A percentile compares a stretch with the other conserved stretches of the same genome.
These are phyloP conservation scores for Amylostereum areolatum DNA, from an alignment of 1,284 basidiomycete species.

Conservation along the genomic window DNA sequence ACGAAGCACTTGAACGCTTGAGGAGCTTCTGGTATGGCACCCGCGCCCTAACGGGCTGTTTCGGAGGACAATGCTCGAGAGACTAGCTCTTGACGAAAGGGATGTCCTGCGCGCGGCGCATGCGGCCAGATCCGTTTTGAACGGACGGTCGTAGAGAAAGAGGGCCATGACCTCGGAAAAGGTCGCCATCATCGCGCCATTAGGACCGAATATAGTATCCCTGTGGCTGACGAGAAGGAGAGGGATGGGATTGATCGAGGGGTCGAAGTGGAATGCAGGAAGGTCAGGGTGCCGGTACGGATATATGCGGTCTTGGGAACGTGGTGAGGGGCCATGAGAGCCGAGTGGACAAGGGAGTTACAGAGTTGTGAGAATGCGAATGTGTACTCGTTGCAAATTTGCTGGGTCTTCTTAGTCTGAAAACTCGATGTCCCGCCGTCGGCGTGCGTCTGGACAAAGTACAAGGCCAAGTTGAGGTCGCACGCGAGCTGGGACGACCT, in stretches of 20 bases:
- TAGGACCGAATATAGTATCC: constrained; percentile 84
- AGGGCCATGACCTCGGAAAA: constrained; percentile 83
- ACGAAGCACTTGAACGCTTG: constrained; percentile 96
- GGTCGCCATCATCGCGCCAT: constrained; percentile 84
- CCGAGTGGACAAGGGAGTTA: constrained; percentile 95
- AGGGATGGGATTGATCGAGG: constrained; percentile 94
- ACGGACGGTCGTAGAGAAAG: constrained; percentile 76
- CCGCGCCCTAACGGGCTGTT: constrained; percentile 95
- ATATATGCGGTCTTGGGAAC: constrained; percentile 98
- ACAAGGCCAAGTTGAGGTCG: too few relatives aligned
- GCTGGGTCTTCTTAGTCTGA: too few relatives aligned
- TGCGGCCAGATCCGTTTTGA: constrained; percentile 94
- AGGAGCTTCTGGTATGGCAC: constrained; percentile 99
- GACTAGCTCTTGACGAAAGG: constrained; percentile 98
- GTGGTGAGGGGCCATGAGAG: constrained; percentile 93
- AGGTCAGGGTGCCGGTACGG: constrained; percentile 96
- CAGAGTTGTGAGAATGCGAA: constrained; percentile 99
- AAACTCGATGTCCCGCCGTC: too few relatives aligned
- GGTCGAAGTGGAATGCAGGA: constrained; percentile 99
- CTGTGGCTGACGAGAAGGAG: constrained; percentile 85
- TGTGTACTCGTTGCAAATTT: constrained; percentile 98
- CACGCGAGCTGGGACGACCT: too few relatives aligned
- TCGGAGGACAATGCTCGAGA: constrained; percentile 95
- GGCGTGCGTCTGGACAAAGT: too few relatives aligned
- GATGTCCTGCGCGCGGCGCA: constrained; percentile 91